Base-by-base conservation (phyloP, 371 early-diverging fungal genomes). In the Batrachochytrium dendrobatidis region DNA sequence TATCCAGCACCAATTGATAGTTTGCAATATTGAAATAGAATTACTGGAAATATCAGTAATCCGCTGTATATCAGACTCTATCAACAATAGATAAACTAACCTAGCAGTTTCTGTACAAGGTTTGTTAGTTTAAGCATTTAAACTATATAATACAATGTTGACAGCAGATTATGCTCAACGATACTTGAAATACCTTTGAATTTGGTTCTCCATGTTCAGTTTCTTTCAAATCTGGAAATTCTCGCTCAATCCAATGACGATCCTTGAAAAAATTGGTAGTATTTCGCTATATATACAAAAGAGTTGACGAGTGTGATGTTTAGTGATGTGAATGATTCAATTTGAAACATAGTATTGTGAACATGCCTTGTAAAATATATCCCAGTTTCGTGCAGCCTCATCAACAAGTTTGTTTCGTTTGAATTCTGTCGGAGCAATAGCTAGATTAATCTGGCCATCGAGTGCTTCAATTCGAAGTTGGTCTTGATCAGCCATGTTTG, bases 231-330 rank as follows among this genome's bases (percentile, higher is more conserved):
- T 95, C 92, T n/a, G 81, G 81, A 71, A 96, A 98, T 71, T 96
- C 98, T 3, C 91, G 77, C 65, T 91, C 90, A 1, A 92, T 89
- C 96, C 96, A 95, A 72, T 94, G 90, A 32, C 96, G 78, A 73
- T 94, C 92, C 77, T 88, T 93, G 76, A 85, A 97, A 77, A 89
- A 97, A 64, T 94, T 92, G 34, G 88, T 90, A 8, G 88, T 85
- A 59, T 97, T 94, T 59, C 92, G 86, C 67, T 91, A 87, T 64
- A n/a, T n/a, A n/a, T n/a, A n/a, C n/a, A 92, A 95, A 71, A 95
- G 94, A 22, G 82, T 28, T 10, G 33, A 60, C 28, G 48, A n/a
- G n/a, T 26, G 20, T 32, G 31, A n/a, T 20, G 4, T 39, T 18
- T 10, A 35, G 58, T 39, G 28, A 18, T 28, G 7, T 2, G 39